A percentile compares a stretch with the other conserved stretches of the same genome.
These are phyloP conservation scores for Rhodomyrtus psidioides DNA, from an alignment of 441 rosid genomes.

Conservation along the genomic window DNA sequence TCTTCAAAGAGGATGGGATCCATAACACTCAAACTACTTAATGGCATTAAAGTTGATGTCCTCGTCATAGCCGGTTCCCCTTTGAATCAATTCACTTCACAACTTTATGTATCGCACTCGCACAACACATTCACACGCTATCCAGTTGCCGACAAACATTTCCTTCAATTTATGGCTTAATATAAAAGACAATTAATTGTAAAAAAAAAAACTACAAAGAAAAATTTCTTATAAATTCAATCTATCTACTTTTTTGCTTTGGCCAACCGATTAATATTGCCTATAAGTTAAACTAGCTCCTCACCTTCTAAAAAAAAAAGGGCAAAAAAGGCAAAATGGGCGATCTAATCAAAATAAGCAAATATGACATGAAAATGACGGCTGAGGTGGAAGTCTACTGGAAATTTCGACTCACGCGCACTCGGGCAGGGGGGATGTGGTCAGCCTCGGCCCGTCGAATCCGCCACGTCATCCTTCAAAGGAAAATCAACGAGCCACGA, in stretches of 20 bases:
- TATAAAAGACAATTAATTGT: neutral
- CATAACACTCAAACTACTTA: no score
- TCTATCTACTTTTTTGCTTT: neutral
- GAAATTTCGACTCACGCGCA: neutral
- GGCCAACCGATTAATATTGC: neutral
- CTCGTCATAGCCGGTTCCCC: neutral
- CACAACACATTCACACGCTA: neutral
- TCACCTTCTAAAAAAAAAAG: no score
- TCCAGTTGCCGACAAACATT: no score
- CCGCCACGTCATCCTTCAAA: neutral
- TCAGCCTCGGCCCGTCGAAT: neutral
- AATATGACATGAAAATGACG: neutral
- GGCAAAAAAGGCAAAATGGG: neutral
- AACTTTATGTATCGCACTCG: neutral
- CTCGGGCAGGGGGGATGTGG: no score
- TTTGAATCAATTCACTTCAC: no score
- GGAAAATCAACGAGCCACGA: neutral
- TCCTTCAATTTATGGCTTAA: neutral
- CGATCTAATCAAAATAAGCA: neutral
- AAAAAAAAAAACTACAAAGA: no score
- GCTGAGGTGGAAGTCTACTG: neutral
- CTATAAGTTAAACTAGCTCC: neutral
- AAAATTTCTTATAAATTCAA: no score
- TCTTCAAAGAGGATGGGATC: no score
- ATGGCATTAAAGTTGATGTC: no score